Base-by-base conservation (phyloP, 331 rosid genomes). In the Arachis monticola region DNA sequence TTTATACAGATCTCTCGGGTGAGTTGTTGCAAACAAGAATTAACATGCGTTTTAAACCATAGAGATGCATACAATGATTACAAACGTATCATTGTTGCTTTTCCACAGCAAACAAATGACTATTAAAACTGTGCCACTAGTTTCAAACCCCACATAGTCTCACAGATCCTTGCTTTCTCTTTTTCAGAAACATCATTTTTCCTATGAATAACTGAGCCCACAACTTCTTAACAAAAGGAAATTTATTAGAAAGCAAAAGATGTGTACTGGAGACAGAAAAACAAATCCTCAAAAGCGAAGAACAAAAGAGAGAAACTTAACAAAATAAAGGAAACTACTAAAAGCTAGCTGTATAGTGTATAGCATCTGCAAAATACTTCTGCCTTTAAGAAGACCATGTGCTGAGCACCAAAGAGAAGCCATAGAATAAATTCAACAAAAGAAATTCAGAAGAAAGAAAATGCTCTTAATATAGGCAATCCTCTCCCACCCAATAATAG, bases 171-270 rank as follows among this genome's bases (percentile, higher is more conserved):
- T 5, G 5, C 46, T 51, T 35, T 11, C 62, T 73, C 52, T 32
- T 47, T 73, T 73, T 47, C 38, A 32, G 42, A 72, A 62, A 10
- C 41, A 38, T 38, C 22, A 50, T 55, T 13, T 11, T 44, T 71
- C 44, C 10, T 6, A 44, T 58, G 7, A 58, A 71, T 38, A 38
- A 32, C 12, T 8, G 1, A 8, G 53, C 13, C 3, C 3, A 3
- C 12, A 8, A 11, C 11, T 48, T 48, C 11, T 48, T 48, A 12
- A 51, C 17, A 51, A 51, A 51, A 51, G 17, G 48, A 45, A 45
- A 5, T 45, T 45, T 8, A 45, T 45, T 45, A 45, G 10, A 45
- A 45, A 45, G 48, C 48, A 7, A 5, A 8, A 45, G 10, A 45
- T 45, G 10, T 5, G 48, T 45, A 48, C 11, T 48, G 12, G 53